These are phyloP conservation scores for Capsicum pubescens DNA, from an alignment of 257 asterid species.

Conservation along the genomic window DNA sequence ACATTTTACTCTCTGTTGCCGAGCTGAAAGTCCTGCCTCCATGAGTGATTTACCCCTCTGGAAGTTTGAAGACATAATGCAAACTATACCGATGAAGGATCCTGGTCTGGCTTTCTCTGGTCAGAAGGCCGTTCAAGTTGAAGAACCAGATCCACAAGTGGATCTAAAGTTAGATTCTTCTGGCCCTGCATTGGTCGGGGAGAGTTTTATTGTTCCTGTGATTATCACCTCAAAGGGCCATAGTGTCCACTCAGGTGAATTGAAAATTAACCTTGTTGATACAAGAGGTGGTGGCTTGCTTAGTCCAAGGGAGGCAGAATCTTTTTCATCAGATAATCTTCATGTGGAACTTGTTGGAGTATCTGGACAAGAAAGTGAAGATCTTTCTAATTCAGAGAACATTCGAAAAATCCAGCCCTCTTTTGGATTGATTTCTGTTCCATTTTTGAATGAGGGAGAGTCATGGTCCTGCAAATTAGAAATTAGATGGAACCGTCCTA, in stretches of 20 bases:
- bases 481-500: constrained; percentile 96
- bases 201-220: constrained; percentile 82
- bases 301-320: constrained; percentile 92
- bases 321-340: constrained; percentile 77
- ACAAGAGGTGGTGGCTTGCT: constrained; percentile 95
- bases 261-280: constrained; percentile 95
- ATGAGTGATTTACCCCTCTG: constrained; percentile 91
- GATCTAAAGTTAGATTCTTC: constrained; percentile 76
- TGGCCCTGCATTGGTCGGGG: constrained; percentile 97
- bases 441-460: constrained; percentile 69
- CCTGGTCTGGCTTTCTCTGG: constrained; percentile 92
- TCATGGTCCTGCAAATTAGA: constrained; percentile 91
- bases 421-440: constrained; percentile 89
- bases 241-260: constrained; percentile 83
- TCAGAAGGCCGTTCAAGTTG: constrained; percentile 94
- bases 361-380: constrained; percentile 53
- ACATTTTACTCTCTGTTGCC: constrained; percentile 85
- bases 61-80: constrained; percentile 86
- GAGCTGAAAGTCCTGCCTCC: constrained; percentile 98
- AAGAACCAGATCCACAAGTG: constrained; percentile 98
- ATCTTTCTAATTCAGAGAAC: constrained; percentile 51
- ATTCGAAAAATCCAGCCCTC: constrained; percentile 92
- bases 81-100: constrained; percentile 84
- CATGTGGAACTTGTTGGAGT: constrained; percentile 91
- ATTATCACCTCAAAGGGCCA: constrained; percentile 86